Conservation (phyloP, 768 basidiomycete genomes). For the Naganishia friedmannii region DNA sequence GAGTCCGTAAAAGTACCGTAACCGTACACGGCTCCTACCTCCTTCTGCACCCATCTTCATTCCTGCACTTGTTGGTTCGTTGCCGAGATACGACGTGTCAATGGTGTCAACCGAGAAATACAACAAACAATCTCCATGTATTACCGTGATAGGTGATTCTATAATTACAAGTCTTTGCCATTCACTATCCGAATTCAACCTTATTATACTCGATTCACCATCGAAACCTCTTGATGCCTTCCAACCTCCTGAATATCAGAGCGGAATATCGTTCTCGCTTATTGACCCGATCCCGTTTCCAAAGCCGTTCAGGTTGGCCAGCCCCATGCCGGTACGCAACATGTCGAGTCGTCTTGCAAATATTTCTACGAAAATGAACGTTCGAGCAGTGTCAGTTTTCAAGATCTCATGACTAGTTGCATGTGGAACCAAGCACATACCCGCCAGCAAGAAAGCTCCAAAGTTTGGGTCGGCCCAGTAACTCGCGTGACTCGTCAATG, state of each 20-base stretch:
- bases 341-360: constrained; percentile 52
- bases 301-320: constrained; percentile 35
- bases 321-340: constrained; percentile 52
- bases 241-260: not conserved
- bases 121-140: no score
- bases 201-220: not conserved
- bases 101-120: no score
- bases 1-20: no score
- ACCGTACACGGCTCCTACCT: no score
- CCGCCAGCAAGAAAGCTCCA: constrained; percentile 53
- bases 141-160: no score
- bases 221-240: not conserved
- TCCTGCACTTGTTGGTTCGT: no score
- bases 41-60: no score
- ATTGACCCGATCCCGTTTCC: constrained; percentile 2
- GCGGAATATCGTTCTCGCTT: constrained; percentile 6
- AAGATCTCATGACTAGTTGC: not conserved
- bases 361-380: constrained; percentile 40
- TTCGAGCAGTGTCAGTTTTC: not conserved
- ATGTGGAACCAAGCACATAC: not conserved
- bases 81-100: no score
- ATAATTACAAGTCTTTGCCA: no score
- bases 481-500: constrained; percentile 52
- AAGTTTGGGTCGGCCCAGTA: constrained; percentile 55
- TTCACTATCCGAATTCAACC: no score